Conservation (phyloP, 192 early-diverging fungal species). For the Coemansia sp. region DNA sequence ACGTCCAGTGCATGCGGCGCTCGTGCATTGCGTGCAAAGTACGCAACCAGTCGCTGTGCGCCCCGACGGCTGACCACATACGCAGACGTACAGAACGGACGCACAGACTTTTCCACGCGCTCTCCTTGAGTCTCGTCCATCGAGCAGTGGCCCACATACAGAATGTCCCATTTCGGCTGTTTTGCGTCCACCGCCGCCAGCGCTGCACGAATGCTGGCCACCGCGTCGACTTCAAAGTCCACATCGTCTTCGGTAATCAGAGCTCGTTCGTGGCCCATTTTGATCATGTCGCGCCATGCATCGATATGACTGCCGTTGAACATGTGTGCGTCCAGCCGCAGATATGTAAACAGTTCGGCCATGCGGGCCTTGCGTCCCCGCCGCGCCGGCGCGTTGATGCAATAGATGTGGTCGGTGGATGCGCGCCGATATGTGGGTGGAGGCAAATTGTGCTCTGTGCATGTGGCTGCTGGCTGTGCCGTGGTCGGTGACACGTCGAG, state of each 20-base stretch:
- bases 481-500: background rate
- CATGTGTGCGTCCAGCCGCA: conserved; percentile 36
- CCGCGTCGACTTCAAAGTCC: conserved; percentile 47
- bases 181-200: conserved; percentile 12
- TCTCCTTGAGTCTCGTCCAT: conserved; percentile 26
- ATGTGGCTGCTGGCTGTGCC: background rate
- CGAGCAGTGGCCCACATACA: conserved; percentile 54
- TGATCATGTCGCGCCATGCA: conserved; percentile 48
- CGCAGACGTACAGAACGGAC: conserved; percentile 52
- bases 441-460: background rate
- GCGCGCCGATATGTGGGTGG: conserved; percentile 16
- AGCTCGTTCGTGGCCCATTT: conserved; percentile 27
- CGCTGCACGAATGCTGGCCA: conserved; percentile 15
- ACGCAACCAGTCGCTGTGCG: conserved; percentile 45
- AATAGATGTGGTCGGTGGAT: conserved; percentile 51
- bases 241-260: conserved; percentile 55
- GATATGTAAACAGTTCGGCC: conserved; percentile 30
- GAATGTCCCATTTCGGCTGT: conserved; percentile 38
- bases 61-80: conserved; percentile 48
- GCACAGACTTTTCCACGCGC: conserved; percentile 21
- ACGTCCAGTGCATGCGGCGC: conserved; percentile 38
- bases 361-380: conserved; percentile 41
- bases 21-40: conserved; percentile 20
- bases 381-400: conserved; percentile 22
- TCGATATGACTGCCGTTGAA: conserved; percentile 35